phyloP scores from a whole-genome alignment of 2,329 filamentous ascomycete species.

The Neoarthrinium moseri region DNA sequence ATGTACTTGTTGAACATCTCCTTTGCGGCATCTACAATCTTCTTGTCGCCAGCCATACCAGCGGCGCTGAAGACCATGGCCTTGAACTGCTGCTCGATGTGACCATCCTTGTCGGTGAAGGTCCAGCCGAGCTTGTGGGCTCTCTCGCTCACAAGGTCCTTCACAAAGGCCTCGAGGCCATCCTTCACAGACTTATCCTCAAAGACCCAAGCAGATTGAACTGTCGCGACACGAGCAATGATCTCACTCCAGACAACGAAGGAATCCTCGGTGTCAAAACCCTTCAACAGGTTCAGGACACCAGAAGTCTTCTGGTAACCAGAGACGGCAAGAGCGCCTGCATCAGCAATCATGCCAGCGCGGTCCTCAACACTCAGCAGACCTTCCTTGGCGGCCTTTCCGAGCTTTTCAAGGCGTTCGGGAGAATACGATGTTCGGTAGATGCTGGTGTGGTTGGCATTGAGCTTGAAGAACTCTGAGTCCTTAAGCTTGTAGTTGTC shows the following conservation, averaged over 20 bases:
- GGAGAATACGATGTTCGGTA: constrained; percentile 88
- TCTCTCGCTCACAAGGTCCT: constrained; percentile 72
- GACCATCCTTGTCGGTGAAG: constrained; percentile 80
- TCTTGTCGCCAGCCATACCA: constrained; percentile 76
- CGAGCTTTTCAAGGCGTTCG: constrained; percentile 82
- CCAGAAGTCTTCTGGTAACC: constrained; percentile 94
- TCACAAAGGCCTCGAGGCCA: constrained; percentile 80
- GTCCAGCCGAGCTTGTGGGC: constrained; percentile 87
- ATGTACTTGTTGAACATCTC: constrained; percentile 89
- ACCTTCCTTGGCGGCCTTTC: constrained; percentile 77
- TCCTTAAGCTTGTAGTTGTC: constrained; percentile 73
- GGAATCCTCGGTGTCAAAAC: constrained; percentile 80
- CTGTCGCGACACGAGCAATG: constrained; percentile 70
- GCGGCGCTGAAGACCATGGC: constrained; percentile 83
- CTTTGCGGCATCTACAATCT: constrained; percentile 75
- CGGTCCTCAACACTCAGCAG: constrained; percentile 85
- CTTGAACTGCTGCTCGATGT: constrained; percentile 94
- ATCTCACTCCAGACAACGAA: constrained; percentile 97
- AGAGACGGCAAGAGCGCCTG: constrained; percentile 82
- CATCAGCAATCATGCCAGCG: constrained; percentile 92
- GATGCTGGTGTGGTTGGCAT: constrained; percentile 89
- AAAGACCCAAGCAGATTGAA: constrained; percentile 85
- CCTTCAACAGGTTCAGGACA: constrained; percentile 79
- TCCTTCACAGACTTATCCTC: constrained; percentile 73
- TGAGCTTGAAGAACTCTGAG: constrained; percentile 92